Evolutionary conservation across 495 filamentous ascomycete genomes (phyloP).

Genomic region (Clavariopsis aquatica): DNA sequence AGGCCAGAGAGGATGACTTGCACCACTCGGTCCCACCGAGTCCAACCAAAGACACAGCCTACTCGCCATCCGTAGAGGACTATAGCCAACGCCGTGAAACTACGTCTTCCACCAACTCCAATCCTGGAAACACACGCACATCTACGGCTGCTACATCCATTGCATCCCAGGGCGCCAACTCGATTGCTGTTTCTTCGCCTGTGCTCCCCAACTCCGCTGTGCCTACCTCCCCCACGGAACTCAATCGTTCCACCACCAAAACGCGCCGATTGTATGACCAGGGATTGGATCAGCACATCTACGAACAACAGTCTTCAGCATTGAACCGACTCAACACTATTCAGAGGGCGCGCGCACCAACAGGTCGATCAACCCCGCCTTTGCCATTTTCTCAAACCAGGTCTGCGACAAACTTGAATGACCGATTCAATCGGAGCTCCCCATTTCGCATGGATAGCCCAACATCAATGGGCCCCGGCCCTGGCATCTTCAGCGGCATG

Average conservation of each 20-base stretch:
- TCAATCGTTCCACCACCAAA: constrained; percentile 59
- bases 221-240: constrained; percentile 39
- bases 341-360: constrained; percentile 57
- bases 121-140: constrained; percentile 64
- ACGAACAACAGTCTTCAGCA: constrained; percentile 77
- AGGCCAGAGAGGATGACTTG: constrained; percentile 18
- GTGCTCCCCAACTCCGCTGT: constrained; percentile 22
- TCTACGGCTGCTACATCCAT: constrained; percentile 94
- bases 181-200: constrained; percentile 40
- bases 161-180: constrained; percentile 67
- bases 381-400: constrained; percentile 48
- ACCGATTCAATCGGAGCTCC: constrained; percentile 55
- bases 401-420: constrained; percentile 59
- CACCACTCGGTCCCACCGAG: constrained; percentile 50
- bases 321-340: constrained; percentile 78
- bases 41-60: constrained; percentile 38
- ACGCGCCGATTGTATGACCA: constrained; percentile 82
- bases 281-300: constrained; percentile 72
- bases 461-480: constrained; percentile 47
- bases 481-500: constrained; percentile 46
- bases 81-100: constrained; percentile 81
- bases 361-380: constrained; percentile 50
- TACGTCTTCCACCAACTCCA: constrained; percentile 81
- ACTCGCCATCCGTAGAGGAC: constrained; percentile 60
- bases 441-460: constrained; percentile 46